phyloP scores from a whole-genome alignment of 2,329 filamentous ascomycete genomes.

The Chaetothyriales sp. region DNA sequence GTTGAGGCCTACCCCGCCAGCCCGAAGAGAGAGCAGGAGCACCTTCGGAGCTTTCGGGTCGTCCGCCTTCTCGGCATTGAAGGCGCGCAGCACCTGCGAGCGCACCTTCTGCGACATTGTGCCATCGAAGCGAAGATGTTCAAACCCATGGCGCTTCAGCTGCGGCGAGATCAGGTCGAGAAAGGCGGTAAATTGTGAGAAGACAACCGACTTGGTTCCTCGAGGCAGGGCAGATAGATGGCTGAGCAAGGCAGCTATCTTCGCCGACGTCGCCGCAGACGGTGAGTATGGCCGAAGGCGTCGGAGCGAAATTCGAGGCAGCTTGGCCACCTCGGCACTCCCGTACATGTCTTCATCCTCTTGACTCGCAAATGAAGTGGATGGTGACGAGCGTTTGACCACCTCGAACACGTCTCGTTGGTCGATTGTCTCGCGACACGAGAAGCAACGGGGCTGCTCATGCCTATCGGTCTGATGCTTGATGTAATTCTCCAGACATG shows the following conservation, averaged over 20 bases:
- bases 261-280: slow-evolving; percentile 53
- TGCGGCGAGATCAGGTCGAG: slow-evolving; percentile 80
- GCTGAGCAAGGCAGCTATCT: slow-evolving; percentile 65
- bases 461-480: slow-evolving; percentile 69
- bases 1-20: slow-evolving; percentile 88
- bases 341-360: slow-evolving; percentile 30
- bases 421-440: slow-evolving; percentile 72
- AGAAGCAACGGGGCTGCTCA: slow-evolving; percentile 70
- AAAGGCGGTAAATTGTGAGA: slow-evolving; percentile 96
- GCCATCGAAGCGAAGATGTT: slow-evolving; percentile 79
- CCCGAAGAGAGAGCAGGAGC: slow-evolving; percentile 69
- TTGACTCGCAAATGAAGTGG: slow-evolving; percentile 25
- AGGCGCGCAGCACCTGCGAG: slow-evolving; percentile 62
- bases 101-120: slow-evolving; percentile 76
- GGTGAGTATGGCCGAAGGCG: slow-evolving; percentile 51
- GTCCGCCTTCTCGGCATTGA: slow-evolving; percentile 34
- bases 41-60: slow-evolving; percentile 33
- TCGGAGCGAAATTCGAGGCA: slow-evolving; percentile 44
- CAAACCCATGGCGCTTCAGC: slow-evolving; percentile 56
- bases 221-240: slow-evolving; percentile 61
- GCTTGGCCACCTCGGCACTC: slow-evolving; percentile 22
- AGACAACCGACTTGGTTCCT: slow-evolving; percentile 74
- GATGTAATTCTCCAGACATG: slow-evolving; percentile 81
- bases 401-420: slow-evolving; percentile 84
- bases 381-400: slow-evolving; percentile 45